A percentile compares a stretch with the other conserved stretches of the same genome.
Evolutionary conservation across 2,329 filamentous ascomycete genomes (phyloP).

Genomic region (Penicillium sumatraense): DNA sequence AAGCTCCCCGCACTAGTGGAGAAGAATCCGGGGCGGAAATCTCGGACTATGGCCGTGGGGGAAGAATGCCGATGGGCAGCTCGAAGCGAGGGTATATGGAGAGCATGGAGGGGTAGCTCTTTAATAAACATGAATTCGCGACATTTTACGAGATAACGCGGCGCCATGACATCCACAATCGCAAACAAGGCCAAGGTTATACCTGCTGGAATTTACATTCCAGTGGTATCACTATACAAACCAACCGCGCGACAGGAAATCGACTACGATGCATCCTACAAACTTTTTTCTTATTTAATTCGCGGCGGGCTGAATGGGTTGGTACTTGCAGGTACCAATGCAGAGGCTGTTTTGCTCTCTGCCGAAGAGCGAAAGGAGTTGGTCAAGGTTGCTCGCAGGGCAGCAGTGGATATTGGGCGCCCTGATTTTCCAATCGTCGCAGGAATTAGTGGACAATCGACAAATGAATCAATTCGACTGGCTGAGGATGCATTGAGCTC

Average conservation of each 20-base stretch:
- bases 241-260: slow-evolving; percentile 46
- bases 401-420: slow-evolving; percentile 40
- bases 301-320: slow-evolving; percentile 50
- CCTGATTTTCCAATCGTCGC: slow-evolving; percentile 46
- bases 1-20: slow-evolving; percentile 17
- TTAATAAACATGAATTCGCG: neutral
- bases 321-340: slow-evolving; percentile 54
- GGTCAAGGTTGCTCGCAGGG: slow-evolving; percentile 44
- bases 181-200: slow-evolving; percentile 44
- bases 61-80: neutral
- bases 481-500: slow-evolving; percentile 44
- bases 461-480: slow-evolving; percentile 47
- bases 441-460: slow-evolving; percentile 47
- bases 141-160: neutral
- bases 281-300: slow-evolving; percentile 48
- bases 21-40: slow-evolving; percentile 21
- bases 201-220: slow-evolving; percentile 53
- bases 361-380: slow-evolving; percentile 48
- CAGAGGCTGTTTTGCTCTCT: slow-evolving; percentile 51
- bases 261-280: slow-evolving; percentile 52
- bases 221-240: slow-evolving; percentile 54
- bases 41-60: slow-evolving; percentile 16
- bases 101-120: neutral
- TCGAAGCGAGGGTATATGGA: slow-evolving; percentile 8
- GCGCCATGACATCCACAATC: slow-evolving; percentile 33